Base-by-base conservation (phyloP, 1,139 yeast genomes). In the Yamadazyma sp. region DNA sequence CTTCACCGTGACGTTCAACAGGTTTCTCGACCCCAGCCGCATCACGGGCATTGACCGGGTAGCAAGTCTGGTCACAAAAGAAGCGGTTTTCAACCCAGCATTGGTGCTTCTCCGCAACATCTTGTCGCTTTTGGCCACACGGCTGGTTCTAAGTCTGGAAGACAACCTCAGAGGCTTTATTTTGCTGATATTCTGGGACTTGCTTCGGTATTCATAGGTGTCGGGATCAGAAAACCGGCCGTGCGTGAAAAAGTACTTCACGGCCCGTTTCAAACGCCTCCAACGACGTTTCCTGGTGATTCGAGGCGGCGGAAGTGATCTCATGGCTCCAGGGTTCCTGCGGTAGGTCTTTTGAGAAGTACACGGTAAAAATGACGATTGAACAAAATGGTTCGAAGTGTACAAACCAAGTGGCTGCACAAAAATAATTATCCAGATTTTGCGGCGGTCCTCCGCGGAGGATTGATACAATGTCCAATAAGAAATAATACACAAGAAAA, bases 271-370 rank as follows among this genome's bases (percentile, higher is more conserved):
- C 39, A 70, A 51, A 27, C 73, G 47, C 38, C 56, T 57, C 74
- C 73, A 69, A 34, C 64, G 54, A 41, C 76, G 47, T 30, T 61
- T 56, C 15, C 64, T 48, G 2, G 75, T 69, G 10, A 64, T 48
- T 39, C 75, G 47, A 15, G 76, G 76, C 2, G 74, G 74, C n/a
- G 76, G 76, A 14, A 70, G 52, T 11, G 73, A 66, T 44, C 73
- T 54, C 74, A 68, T 68, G 26, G 5, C 23, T 5, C 26, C 12
- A 4, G n/a, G n/a, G 12, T 12, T 10, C 5, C 9, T 10, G n/a
- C 5, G 11, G n/a, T 7, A 20, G 6, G 24, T 20, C 17, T 27
- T 15, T 30, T 36, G 17, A 17, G 32, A n/a, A n/a, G n/a, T n/a
- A n/a, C n/a, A n/a, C 16, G 15, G 11, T 10, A n/a, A 31, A 33